Base-by-base conservation (phyloP, 176 grass and related monocot genomes). In the Carex scoparia region DNA sequence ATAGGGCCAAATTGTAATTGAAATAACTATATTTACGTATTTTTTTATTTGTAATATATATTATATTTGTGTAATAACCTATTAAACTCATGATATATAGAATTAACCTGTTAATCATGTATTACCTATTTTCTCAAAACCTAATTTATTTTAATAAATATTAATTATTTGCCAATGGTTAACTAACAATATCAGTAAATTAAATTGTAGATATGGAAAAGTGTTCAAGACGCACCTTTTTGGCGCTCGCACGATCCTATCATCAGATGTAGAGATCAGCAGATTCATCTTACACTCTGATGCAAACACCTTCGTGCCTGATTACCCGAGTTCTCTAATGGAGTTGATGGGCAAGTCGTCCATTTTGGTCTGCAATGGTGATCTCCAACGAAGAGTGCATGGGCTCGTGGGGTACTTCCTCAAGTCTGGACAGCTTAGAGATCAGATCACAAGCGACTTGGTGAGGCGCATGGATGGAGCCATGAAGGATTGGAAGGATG, bases 291-390 rank as follows among this genome's bases (percentile, higher is more conserved):
- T 89, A 53, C 88, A 89, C 16, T 85, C 84, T 42, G 88, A 86
- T 40, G 67, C 84, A 0, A 89, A 55, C 57, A 65, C 84, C 18
- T 89, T 89, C 68, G 88, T 89, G 79, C 88, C 88, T 0, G 84
- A 71, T 49, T 89, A 89, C 59, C 88, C 88, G 7, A 89, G 67
- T 9, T 89, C 88, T 37, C 84, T 89, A 33, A 89, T 85, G 8
- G 88, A 89, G 53, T 53, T 89, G 68, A 89, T 89, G 88, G 88
- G 88, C 2, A 86, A 86, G 48, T 89, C 88, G 1, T 89, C 88
- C 65, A 89, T 89, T 64, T 56, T 89, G 35, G 49, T 86, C 8
- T 75, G 76, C 79, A 86, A 85, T 55, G 88, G 88, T 19, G 75
- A 46, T 75, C 68, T 89, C 3, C 88, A 89, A 40, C 44, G 18